Conservation (phyloP, 2,329 filamentous ascomycete genomes). For the Thelonectria blattea region DNA sequence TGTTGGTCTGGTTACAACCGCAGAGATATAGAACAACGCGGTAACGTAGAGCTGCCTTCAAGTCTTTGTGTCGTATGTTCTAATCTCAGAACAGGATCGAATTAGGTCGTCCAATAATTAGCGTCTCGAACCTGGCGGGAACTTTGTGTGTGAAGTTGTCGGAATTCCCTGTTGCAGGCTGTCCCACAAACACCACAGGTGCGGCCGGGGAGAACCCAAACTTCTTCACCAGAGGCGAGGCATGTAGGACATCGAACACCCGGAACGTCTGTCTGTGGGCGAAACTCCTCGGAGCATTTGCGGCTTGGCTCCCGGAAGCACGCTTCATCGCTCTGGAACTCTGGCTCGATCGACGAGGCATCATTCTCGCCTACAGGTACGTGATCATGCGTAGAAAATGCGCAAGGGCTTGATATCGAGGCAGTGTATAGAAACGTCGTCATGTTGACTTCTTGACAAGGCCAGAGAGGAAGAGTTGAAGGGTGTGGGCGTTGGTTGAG, state of each 20-base stretch:
- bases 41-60: background rate
- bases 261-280: constrained; percentile 45
- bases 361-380: background rate
- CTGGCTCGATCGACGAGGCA: background rate
- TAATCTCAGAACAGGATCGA: background rate
- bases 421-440: constrained; percentile 14
- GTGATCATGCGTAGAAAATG: background rate
- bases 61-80: background rate
- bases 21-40: background rate
- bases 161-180: constrained; percentile 40
- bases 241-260: constrained; percentile 61
- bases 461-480: background rate
- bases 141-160: background rate
- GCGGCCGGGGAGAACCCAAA: constrained; percentile 62
- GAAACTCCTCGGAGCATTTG: background rate
- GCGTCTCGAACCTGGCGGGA: background rate
- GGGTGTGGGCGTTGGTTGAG: constrained; percentile 6
- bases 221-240: constrained; percentile 54
- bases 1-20: background rate
- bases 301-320: background rate
- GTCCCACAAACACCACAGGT: constrained; percentile 59
- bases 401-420: background rate
- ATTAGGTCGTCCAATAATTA: background rate
- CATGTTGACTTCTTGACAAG: constrained; percentile 19
- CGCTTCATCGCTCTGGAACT: background rate